These are phyloP conservation scores for Turnera subulata DNA, from an alignment of 345 rosid species.

Conservation along the genomic window DNA sequence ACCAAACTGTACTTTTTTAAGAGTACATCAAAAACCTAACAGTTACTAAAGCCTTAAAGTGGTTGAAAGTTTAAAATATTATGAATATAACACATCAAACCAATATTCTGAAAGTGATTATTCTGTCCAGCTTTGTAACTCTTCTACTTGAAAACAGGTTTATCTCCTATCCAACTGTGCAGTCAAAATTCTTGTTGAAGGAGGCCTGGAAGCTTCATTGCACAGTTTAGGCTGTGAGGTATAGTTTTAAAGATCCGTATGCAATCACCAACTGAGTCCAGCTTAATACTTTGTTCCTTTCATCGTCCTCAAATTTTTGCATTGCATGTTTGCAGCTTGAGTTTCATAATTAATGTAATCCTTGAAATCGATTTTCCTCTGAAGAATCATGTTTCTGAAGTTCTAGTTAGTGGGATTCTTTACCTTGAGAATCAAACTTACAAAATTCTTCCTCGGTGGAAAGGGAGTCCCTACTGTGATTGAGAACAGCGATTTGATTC, in stretches of 20 bases:
- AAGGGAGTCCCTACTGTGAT: constrained; percentile 64
- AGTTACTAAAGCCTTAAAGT: no score
- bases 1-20: no score
- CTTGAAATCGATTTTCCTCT: constrained; percentile 47
- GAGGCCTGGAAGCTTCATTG: constrained; percentile 71
- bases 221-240: constrained; percentile 92
- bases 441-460: constrained; percentile 78
- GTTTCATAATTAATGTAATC: constrained; percentile 60
- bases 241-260: constrained; percentile 5
- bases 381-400: constrained; percentile 61
- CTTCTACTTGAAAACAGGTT: constrained; percentile 48
- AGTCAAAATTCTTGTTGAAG: constrained; percentile 80
- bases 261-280: background rate
- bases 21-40: no score
- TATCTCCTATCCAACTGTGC: constrained; percentile 67
- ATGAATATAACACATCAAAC: no score
- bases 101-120: no score
- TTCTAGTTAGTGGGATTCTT: constrained; percentile 74
- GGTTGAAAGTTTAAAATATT: no score
- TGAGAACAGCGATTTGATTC: constrained; percentile 39
- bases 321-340: constrained; percentile 63
- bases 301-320: constrained; percentile 18
- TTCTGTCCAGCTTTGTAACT: constrained; percentile 15
- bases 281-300: constrained; percentile 1
- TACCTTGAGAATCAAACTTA: constrained; percentile 59